Base-by-base conservation (phyloP, 2,329 filamentous ascomycete genomes). In the Xylaria sp. region DNA sequence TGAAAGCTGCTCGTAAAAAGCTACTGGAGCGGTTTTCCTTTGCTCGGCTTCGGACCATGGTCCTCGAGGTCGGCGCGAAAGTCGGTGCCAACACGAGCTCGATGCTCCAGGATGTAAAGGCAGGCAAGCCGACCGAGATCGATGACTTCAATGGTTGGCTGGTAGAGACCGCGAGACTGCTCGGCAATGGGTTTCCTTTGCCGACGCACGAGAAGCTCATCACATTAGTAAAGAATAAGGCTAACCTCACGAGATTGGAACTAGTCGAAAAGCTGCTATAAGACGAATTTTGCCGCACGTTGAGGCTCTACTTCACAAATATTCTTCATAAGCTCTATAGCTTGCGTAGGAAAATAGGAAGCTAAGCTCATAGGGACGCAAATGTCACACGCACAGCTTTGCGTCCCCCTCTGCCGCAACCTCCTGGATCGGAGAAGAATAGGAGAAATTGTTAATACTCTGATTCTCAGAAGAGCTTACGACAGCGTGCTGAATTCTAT, bases 81-180 rank as follows among this genome's bases (percentile, higher is more conserved):
- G 87, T 88, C 5, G 78, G 76, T 18, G 80, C 84, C 39, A 90
- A 90, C 75, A 85, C 80, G 10, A 89, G 87, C 76, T 89, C 87
- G 4, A 90, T 90, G 88, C 81, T 89, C 5, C 88, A 90, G 78
- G 88, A 90, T 74, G 82, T 87, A 13, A 78, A 75, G 39, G 83
- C 84, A 7, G 84, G 85, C 18, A 85, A 84, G 74, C 74, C 76
- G 64, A 72, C 67, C 28, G 70, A 72, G 67, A 68, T 72, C 48
- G 62, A 70, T 31, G 70, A 70, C 71, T 86, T 90, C 73, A 90
- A 90, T 74, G 88, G 88, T 63, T 89, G 86, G 83, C 78, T 89
- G 20, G 79, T 85, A 41, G 84, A 85, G 48, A 85, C 79, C 73
- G 84, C 82, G 6, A 75, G 72, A 20, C 81, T 81, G 37, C 77